These are phyloP conservation scores for Dendrobium huoshanense DNA, from an alignment of 106 monocot species.

Conservation along the genomic window DNA sequence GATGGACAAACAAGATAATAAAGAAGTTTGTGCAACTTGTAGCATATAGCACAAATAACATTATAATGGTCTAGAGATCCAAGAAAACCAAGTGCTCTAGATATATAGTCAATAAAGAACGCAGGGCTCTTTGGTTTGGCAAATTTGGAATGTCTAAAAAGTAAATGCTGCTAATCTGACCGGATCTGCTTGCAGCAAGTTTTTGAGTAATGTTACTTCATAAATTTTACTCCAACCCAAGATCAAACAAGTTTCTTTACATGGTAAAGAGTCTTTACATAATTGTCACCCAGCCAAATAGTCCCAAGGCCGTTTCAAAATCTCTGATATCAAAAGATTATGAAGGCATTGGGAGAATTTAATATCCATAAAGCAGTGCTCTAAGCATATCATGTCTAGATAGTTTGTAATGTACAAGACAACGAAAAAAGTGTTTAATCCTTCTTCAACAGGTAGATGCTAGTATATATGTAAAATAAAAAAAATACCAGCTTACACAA, in stretches of 20 bases:
- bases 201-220: too few relatives aligned
- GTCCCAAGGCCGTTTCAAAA: too few relatives aligned
- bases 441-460: background rate
- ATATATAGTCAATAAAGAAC: background rate
- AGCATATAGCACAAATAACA: background rate
- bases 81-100: background rate
- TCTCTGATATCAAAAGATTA: too few relatives aligned
- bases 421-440: background rate
- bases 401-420: background rate
- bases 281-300: too few relatives aligned
- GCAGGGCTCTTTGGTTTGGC: background rate
- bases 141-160: too few relatives aligned
- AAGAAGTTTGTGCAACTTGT: background rate
- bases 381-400: background rate
- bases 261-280: too few relatives aligned
- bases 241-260: too few relatives aligned
- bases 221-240: too few relatives aligned
- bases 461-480: background rate
- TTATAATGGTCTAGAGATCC: background rate
- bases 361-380: too few relatives aligned
- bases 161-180: too few relatives aligned
- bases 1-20: background rate
- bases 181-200: too few relatives aligned
- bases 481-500: background rate
- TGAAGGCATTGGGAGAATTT: too few relatives aligned